Base-by-base conservation (phyloP, 1,284 basidiomycete genomes). In the Puccinia polysora region DNA sequence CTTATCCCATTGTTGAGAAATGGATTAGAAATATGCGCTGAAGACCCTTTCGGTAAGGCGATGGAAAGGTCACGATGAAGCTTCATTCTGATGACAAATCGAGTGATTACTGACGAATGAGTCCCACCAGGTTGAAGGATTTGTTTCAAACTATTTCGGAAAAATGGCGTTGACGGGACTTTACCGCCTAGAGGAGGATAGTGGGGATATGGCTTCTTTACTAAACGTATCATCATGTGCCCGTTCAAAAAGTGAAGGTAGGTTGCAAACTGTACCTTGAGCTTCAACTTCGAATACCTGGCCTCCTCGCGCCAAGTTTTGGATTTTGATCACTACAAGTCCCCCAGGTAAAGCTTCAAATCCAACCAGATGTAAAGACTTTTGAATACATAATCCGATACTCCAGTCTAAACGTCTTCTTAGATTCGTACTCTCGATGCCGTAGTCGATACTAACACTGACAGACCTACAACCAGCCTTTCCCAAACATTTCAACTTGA, bases 271-370 rank as follows among this genome's bases (percentile, higher is more conserved):
- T 47, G n/a, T 45, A 63, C 59, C 59, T 63, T 47, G 40, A 32
- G 59, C 59, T 47, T 63, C 40, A 20, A 63, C 43, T 43, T 43
- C 59, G n/a, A 63, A 63, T 28, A 63, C 59, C 25, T 58, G 52
- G 15, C 43, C 52, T 25, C 32, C 55, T 47, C 25, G 43, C 12
- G 34, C 55, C 6, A 38, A 45, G 28, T 69, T 69, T 45, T 49
- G n/a, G n/a, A 50, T 36, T 34, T 59, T 47, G 38, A 69, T 45
- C 28, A 58, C 32, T 7, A 69, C 4, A 38, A 40, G 12, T 12
- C 52, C 64, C 14, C 50, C 52, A 15, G 49, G 20, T 18, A 67
- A 32, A 15, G 34, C 45, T n/a, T 55, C 64, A 53, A 55, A 56
- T 43, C 64, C 52, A 45, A 67, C 50, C 2, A 55, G 4, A n/a